These are phyloP conservation scores for Crithidia sp. DNA, from an alignment of 208 protist genomes.

Conservation along the genomic window DNA sequence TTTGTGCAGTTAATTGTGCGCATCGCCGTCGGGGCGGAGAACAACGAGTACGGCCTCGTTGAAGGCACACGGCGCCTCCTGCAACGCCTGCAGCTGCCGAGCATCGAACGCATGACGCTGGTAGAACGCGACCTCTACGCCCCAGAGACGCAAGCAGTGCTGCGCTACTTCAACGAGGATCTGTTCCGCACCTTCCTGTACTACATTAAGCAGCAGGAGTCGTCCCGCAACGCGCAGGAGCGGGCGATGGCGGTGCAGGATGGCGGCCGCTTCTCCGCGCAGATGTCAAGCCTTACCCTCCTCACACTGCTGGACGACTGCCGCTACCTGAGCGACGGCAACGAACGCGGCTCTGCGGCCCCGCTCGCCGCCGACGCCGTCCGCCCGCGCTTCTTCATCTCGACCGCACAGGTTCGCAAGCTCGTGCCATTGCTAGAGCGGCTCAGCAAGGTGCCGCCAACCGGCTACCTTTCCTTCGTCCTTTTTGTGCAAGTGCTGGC, in stretches of 20 bases:
- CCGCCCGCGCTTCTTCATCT: conserved; percentile 49
- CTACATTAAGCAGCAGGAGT: conserved; percentile 77
- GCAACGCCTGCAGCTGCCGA: conserved; percentile 39
- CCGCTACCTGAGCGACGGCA: conserved; percentile 49
- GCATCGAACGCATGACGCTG: conserved; percentile 11
- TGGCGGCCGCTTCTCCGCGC: conserved; percentile 68
- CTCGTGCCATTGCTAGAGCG: conserved; percentile 34
- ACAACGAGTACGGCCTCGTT: conserved; percentile 39
- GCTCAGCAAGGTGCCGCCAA: conserved; percentile 15
- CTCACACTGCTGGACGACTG: conserved; percentile 76
- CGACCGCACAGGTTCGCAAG: conserved; percentile 38
- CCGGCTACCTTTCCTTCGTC: conserved; percentile 69
- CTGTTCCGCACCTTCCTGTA: conserved; percentile 82
- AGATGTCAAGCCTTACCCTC: conserved; percentile 55
- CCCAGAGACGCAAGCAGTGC: conserved; percentile 57
- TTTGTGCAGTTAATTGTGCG: conserved; percentile 83
- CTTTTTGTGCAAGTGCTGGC: conserved; percentile 73
- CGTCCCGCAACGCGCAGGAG: conserved; percentile 39
- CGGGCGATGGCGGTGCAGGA: conserved; percentile 50
- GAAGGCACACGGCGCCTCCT: conserved; percentile 60
- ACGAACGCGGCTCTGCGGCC: conserved; percentile 6
- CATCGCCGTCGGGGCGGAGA: conserved; percentile 46
- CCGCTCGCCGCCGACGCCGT: conserved; percentile 3
- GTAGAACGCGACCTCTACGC: conserved; percentile 43
- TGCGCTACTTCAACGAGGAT: conserved; percentile 74